Evolutionary conservation across 2,329 filamentous ascomycete species (phyloP).

Genomic region (Ilyonectria mors-panacis): DNA sequence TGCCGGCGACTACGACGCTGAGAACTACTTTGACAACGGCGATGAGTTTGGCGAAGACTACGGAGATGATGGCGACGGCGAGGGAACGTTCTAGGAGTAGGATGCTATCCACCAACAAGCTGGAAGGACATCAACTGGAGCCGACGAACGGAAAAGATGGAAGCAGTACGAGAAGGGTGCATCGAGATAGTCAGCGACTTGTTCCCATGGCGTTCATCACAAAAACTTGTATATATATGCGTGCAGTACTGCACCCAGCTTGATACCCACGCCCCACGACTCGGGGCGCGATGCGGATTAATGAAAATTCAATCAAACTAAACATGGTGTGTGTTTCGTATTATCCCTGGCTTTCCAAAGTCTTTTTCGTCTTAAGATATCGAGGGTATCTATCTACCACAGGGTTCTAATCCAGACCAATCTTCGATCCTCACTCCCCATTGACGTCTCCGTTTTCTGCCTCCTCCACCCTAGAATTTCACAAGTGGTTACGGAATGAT

Average conservation of each 20-base stretch:
- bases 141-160: constrained; percentile 14
- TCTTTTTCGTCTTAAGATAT: neutral
- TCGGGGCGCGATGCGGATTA: constrained; percentile 41
- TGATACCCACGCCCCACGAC: constrained; percentile 48
- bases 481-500: constrained; percentile 3
- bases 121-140: neutral
- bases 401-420: constrained; percentile 2
- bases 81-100: constrained; percentile 54
- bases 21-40: constrained; percentile 72
- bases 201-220: constrained; percentile 14
- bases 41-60: constrained; percentile 69
- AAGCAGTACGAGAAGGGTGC: neutral
- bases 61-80: constrained; percentile 66
- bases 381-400: constrained; percentile 31
- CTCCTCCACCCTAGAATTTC: constrained; percentile 7
- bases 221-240: constrained; percentile 37
- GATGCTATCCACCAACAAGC: neutral
- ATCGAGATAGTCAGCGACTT: constrained; percentile 9
- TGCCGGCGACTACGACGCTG: constrained; percentile 73
- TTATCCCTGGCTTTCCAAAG: neutral
- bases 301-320: constrained; percentile 34
- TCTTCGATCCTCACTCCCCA: neutral
- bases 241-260: constrained; percentile 33
- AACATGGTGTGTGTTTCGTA: neutral
- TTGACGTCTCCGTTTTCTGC: neutral